Evolutionary conservation across 169 alveolate genomes (phyloP), one percentile per base, ranked within the genome.

Genomic region (Eimeria tenella): DNA sequence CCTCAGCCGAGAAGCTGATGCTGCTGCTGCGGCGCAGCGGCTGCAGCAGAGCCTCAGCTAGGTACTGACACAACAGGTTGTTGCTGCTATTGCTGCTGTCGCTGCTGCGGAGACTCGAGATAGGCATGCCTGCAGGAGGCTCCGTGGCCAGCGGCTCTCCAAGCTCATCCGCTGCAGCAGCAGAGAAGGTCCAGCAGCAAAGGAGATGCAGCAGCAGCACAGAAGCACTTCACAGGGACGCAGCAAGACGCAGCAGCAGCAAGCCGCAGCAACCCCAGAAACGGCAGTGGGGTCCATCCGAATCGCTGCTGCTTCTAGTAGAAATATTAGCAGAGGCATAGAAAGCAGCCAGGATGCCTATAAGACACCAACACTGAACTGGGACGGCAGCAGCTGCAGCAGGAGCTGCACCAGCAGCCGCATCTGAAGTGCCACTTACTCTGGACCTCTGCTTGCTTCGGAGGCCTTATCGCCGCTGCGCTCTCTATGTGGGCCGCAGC

Each of bases 1-100:
- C 88, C 0, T 55, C 71, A 79, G 68, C 71, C 17, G 70, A 55
- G n/a, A 79, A n/a, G 8, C 53, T 50, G 65, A 79, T 25, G 71
- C 88, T 79, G 88, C 88, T 79, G 88, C 88, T 79, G 19, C 31
- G 88, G 70, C 70, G 68, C 88, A 79, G 55, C 13, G 88, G 88
- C 88, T 79, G 88, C 70, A 79, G 71, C 70, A 79, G 19, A 3
- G 88, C 21, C 71, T 79, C 71, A 13, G 88, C 70, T 68, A 79
- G 88, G 52, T 79, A 79, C 21, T 58, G 50, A 55, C 52, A 55
- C 21, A 79, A 21, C 9, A 79, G 70, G 6, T 13, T 55, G 70
- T 68, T n/a, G 84, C 60, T 74, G 63, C 84, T 50, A 60, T 60
- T 74, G 84, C 23, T 74, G 62, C 62, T 4, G 60, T 53, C 42